Evolutionary conservation across 2,329 filamentous ascomycete genomes (phyloP), one percentile per base, ranked within the genome.

Genomic region (Aspergillus viridinutans): DNA sequence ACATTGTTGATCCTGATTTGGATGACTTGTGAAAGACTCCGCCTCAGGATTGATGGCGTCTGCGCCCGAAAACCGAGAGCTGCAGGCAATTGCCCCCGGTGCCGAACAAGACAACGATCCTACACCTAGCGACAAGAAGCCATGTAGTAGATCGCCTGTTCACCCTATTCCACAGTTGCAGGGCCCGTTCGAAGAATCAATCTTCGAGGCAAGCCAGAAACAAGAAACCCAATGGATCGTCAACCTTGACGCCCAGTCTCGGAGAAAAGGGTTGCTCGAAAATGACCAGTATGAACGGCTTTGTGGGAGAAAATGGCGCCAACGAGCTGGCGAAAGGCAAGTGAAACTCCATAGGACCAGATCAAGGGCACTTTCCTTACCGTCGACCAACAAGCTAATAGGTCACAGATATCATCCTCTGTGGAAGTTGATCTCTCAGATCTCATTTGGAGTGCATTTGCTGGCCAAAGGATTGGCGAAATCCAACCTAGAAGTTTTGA

Each of bases 371-470:
- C 8, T 21, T 28, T 48, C 26, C 23, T 8, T 17, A 8, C 23
- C 7, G 17, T 14, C 17, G 17, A 28, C n/a, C 17, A 25, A 26
- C 21, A 26, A 43, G 50, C 61, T 63, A 53, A 61, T 56, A 17
- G 21, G 14, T 23, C 52, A 17, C 70, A 84, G 85, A 67, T 88
- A 91, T 69, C 94, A 97, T 70, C 91, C 95, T 61, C 79, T 97
- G 58, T 88, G 88, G 80, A 97, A 97, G 76, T 84, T 97, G 50
- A 84, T 95, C 69, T 87, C 93, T 17, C 93, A 97, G 74, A 92
- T 97, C 64, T 88, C 91, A 1, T 97, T 97, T 72, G 93, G 94
- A 21, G 87, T 97, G 40, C 92, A 97, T 72, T 80, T 97, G 48
- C 77, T 97, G 56, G 85, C 95, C 55, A 87, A 92, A 67, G 86